Base-by-base conservation (phyloP, 768 basidiomycete species). In the Pilatotrama ljubarskyi region DNA sequence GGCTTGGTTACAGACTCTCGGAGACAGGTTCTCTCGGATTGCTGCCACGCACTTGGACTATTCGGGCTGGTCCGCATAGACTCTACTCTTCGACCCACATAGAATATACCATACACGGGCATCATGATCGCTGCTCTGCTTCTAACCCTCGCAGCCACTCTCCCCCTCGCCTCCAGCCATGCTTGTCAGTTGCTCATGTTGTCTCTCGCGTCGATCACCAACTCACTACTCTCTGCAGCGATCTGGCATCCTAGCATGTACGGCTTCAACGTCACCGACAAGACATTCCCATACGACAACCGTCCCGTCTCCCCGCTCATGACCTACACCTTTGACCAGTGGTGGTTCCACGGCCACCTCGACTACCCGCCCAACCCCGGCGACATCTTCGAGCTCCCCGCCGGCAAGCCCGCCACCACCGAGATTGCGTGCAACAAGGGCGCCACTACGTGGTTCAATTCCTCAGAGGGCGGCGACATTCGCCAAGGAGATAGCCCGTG, bases 271-370 rank as follows among this genome's bases (percentile, higher is more conserved):
- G 86, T 86, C 20, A 86, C 86, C 1, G 58, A 64, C 7, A 49
- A 78, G 43, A 82, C 82, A 1, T 87, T 79, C 50, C 48, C 75
- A 3, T 85, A 86, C 70, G 87, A 88, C 66, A 88, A 88, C 69
- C 82, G 87, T 4, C 86, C 88, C 32, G 84, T 77, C 14, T 63
- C 66, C 0, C 79, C 80, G 6, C 73, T 80, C 26, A 46, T 58
- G 43, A 68, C 58, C 76, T 74, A 54, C 70, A 75, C 66, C 55
- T 83, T 72, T 72, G 70, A 66, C 64, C 70, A 80, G 4, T 78
- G 80, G 78, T 83, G 86, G 87, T 86, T 87, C 71, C 85, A 88
- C 65, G 74, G 74, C 50, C 85, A 86, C 68, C 80, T 87, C 44
- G 74, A 70, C 58, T 71, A 78, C 59, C 87, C 87, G 0, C 87